phyloP scores from a whole-genome alignment of 768 basidiomycete genomes.

The Psilocybe tampanensis region DNA sequence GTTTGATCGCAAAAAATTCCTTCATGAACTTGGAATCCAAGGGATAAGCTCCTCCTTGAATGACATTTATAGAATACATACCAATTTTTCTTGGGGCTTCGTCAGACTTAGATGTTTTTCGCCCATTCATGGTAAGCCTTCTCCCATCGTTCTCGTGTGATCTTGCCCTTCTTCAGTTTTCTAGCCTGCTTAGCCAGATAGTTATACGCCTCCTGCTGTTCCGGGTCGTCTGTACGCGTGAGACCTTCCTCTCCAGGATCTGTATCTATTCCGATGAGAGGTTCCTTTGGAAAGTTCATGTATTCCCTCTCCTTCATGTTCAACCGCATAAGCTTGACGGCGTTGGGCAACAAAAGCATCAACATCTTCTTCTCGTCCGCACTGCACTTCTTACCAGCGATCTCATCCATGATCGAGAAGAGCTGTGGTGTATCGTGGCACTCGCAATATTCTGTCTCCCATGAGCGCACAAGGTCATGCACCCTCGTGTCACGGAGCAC shows the following conservation, averaged over 20 bases:
- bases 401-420: conserved; percentile 29
- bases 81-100: no score
- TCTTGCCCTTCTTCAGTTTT: conserved; percentile 25
- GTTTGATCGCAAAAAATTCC: no score
- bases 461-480: conserved; percentile 15
- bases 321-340: not conserved
- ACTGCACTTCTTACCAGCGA: conserved; percentile 26
- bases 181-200: conserved; percentile 30
- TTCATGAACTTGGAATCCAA: no score
- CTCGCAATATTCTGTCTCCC: conserved; percentile 3
- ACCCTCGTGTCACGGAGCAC: conserved; percentile 30
- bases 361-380: conserved; percentile 24
- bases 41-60: no score
- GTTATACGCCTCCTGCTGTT: conserved; percentile 16
- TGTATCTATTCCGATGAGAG: conserved; percentile 20
- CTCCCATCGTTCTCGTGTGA: conserved; percentile 13
- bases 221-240: conserved; percentile 7
- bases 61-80: no score
- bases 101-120: not conserved
- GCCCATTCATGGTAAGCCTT: not conserved
- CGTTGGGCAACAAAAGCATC: conserved; percentile 12
- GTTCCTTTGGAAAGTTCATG: conserved; percentile 25
- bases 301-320: conserved; percentile 5
- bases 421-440: conserved; percentile 16
- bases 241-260: conserved; percentile 18